These are phyloP conservation scores for Ustilago esculenta DNA, from an alignment of 1,284 basidiomycete genomes.

Conservation along the genomic window DNA sequence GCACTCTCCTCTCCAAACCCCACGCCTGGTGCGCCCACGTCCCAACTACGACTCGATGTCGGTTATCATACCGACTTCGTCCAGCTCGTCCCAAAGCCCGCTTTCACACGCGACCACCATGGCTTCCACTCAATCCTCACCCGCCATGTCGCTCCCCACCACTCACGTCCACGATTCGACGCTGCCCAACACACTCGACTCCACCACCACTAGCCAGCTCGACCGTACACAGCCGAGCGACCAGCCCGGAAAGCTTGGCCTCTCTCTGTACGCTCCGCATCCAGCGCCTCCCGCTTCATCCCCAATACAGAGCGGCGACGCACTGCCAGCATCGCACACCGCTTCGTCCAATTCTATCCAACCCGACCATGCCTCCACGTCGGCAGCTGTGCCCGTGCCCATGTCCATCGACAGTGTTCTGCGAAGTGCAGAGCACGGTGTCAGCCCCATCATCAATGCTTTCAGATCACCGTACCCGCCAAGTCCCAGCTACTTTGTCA, in stretches of 20 bases:
- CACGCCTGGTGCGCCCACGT: no score
- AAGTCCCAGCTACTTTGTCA: slow-evolving; percentile 48
- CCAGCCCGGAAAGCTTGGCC: slow-evolving; percentile 12
- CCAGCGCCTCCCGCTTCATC: not conserved
- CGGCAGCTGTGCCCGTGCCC: not conserved
- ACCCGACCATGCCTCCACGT: not conserved
- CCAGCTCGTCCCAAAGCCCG: slow-evolving; percentile 2
- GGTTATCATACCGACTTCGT: slow-evolving; percentile 4
- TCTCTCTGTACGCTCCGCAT: slow-evolving; percentile 3
- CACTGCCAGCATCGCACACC: slow-evolving; percentile 1
- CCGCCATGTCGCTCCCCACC: slow-evolving; percentile 9
- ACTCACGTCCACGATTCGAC: slow-evolving; percentile 16
- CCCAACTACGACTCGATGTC: slow-evolving; percentile 10
- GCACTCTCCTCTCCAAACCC: no score
- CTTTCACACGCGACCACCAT: not conserved
- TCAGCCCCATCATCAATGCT: slow-evolving; percentile 33
- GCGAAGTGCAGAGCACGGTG: slow-evolving; percentile 27
- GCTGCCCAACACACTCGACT: slow-evolving; percentile 22
- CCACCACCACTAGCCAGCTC: slow-evolving; percentile 3
- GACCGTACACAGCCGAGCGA: not conserved
- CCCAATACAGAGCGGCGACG: not conserved
- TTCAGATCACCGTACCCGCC: slow-evolving; percentile 38
- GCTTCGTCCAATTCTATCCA: slow-evolving; percentile 4
- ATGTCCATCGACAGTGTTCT: not conserved
- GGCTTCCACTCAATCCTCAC: slow-evolving; percentile 6